phyloP scores from a whole-genome alignment of 73 alveolate genomes.

The Paramecium biaurelia region DNA sequence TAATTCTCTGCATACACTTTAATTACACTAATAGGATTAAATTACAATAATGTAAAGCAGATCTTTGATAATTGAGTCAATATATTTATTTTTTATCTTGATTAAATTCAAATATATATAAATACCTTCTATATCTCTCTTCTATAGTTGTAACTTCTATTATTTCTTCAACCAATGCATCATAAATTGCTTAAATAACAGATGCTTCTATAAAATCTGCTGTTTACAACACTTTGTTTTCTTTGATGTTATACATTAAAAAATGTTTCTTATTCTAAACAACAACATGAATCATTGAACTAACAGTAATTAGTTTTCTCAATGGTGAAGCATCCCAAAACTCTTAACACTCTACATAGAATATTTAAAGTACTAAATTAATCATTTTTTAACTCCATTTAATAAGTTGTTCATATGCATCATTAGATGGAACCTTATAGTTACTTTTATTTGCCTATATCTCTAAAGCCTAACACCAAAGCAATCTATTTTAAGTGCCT shows the following conservation, averaged over 20 bases:
- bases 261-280: neutral
- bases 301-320: neutral
- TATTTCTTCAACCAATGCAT: constrained; percentile 4
- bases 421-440: neutral
- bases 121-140: neutral
- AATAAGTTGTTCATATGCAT: neutral
- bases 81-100: neutral
- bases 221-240: neutral
- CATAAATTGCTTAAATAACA: neutral
- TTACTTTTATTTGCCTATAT: neutral
- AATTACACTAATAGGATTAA: neutral
- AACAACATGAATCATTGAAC: neutral
- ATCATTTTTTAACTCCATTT: neutral
- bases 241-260: neutral
- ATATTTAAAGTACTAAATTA: neutral
- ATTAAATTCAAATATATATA: neutral
- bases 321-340: neutral
- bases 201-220: constrained; percentile 40
- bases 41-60: neutral
- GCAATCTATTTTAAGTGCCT: neutral
- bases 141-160: neutral
- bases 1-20: constrained; percentile 6
- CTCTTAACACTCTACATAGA: neutral
- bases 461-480: constrained; percentile 24
- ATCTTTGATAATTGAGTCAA: neutral